These are phyloP conservation scores for Davidsoniella virescens DNA, from an alignment of 2,329 filamentous ascomycete species.

Conservation along the genomic window DNA sequence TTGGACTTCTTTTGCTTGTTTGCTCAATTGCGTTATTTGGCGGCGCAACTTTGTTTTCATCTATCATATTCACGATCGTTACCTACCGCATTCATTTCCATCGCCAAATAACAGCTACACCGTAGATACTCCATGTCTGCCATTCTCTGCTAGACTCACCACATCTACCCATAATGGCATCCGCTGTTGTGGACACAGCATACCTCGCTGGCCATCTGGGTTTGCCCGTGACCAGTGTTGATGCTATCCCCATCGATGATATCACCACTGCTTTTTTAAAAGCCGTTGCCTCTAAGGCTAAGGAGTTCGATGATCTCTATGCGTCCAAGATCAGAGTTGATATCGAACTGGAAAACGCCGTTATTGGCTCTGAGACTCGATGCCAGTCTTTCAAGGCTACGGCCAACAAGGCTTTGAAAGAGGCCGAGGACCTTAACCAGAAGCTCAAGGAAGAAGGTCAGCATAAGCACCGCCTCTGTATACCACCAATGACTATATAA, in stretches of 20 bases:
- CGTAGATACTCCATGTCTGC: slow-evolving; percentile 4
- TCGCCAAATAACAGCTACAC: neutral
- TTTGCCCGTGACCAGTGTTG: slow-evolving; percentile 47
- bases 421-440: slow-evolving; percentile 64
- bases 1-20: slow-evolving; percentile 4
- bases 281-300: slow-evolving; percentile 61
- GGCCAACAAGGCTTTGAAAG: slow-evolving; percentile 67
- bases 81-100: neutral
- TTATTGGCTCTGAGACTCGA: slow-evolving; percentile 69
- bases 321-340: slow-evolving; percentile 79
- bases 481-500: neutral
- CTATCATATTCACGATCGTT: neutral
- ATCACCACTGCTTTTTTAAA: slow-evolving; percentile 63
- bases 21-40: neutral
- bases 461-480: slow-evolving; percentile 13
- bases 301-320: slow-evolving; percentile 65
- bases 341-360: slow-evolving; percentile 83
- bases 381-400: slow-evolving; percentile 67
- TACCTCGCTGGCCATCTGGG: slow-evolving; percentile 59
- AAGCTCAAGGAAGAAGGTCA: slow-evolving; percentile 72
- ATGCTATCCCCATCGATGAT: slow-evolving; percentile 45
- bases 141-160: neutral
- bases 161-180: slow-evolving; percentile 23
- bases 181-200: slow-evolving; percentile 44
- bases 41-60: neutral